Base-by-base conservation (phyloP, 2,329 filamentous ascomycete species). In the Hortaea werneckii region DNA sequence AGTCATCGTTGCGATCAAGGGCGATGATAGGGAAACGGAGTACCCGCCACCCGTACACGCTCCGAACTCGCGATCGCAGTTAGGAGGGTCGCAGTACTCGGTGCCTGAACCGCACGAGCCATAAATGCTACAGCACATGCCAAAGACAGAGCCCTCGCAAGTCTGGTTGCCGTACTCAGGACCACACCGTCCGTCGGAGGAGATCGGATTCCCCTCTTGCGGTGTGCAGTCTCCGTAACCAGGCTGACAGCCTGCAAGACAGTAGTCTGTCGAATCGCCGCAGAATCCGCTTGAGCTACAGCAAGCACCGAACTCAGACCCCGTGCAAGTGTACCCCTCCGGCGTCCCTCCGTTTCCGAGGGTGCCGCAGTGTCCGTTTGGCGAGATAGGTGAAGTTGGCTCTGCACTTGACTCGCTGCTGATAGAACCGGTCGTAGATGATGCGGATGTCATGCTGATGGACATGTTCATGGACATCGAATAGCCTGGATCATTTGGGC, bases 231-330 rank as follows among this genome's bases (percentile, higher is more conserved):
- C 38, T 9, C 46, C 46, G 43, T 38, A 48, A 6, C 27, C 20
- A 5, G 38, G 12, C 13, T 48, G 39, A 26, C 46, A 48, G 13
- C 42, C 42, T 8, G 38, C 42, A 2, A 20, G 26, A 37, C 46
- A 48, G 39, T 42, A 48, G 27, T 45, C 46, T 5, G 38, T 41
- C 6, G 29, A 35, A 29, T 43, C 41, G 28, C 46, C 46, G 26
- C 46, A 48, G 38, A 30, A 45, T 13, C 46, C 46, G 42, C 40
- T 47, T 10, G 37, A 5, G 35, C 45, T 43, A 27, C 45, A 47
- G 45, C 45, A 47, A 13, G 26, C 29, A n/a, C 45, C 45, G 37
- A 47, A 47, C 11, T 6, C 20, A 8, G 45, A 47, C 10, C 37
- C 45, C 6, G 26, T 29, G 34, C 45, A 47, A n/a, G 45, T 47